These are phyloP conservation scores for Xylaria cubensis DNA, from an alignment of 495 filamentous ascomycete species.

Conservation along the genomic window DNA sequence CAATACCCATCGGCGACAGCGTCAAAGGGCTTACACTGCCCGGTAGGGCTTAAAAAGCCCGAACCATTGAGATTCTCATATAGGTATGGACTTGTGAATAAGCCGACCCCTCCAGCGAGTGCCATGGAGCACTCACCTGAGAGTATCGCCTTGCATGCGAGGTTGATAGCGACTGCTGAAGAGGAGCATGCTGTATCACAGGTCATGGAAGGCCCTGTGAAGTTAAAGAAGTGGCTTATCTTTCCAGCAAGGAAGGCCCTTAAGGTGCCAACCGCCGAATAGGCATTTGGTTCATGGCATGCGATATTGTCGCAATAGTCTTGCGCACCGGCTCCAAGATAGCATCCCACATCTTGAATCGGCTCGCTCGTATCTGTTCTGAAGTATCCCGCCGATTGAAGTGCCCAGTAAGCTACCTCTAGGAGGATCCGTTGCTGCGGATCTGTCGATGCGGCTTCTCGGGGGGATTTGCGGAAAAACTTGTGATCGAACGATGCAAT, in stretches of 20 bases:
- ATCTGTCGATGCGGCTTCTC: constrained; percentile 54
- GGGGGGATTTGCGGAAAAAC: constrained; percentile 56
- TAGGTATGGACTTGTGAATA: constrained; percentile 33
- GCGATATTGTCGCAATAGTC: constrained; percentile 46
- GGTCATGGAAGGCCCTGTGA: constrained; percentile 57
- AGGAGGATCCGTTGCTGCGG: constrained; percentile 55
- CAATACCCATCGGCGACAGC: constrained; percentile 63
- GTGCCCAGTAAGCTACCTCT: constrained; percentile 55
- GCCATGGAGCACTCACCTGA: constrained; percentile 51
- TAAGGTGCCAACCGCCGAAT: constrained; percentile 38
- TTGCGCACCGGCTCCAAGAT: constrained; percentile 36
- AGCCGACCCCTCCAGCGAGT: constrained; percentile 47
- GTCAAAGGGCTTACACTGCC: constrained; percentile 47
- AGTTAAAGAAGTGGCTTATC: constrained; percentile 57
- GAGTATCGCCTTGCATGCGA: constrained; percentile 47
- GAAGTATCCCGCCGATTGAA: constrained; percentile 48
- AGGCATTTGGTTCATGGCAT: constrained; percentile 38
- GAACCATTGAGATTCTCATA: constrained; percentile 49
- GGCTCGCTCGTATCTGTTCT: constrained; percentile 16
- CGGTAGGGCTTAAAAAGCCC: constrained; percentile 49
- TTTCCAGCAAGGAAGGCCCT: constrained; percentile 40
- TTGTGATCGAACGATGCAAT: constrained; percentile 54
- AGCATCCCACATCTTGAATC: constrained; percentile 40
- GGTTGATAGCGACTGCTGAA: constrained; percentile 54
- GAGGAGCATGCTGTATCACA: constrained; percentile 66